A percentile compares a stretch with the other conserved stretches of the same genome.
Conservation (phyloP, 2,329 filamentous ascomycete species). For the Scleromitrula shiraiana region DNA sequence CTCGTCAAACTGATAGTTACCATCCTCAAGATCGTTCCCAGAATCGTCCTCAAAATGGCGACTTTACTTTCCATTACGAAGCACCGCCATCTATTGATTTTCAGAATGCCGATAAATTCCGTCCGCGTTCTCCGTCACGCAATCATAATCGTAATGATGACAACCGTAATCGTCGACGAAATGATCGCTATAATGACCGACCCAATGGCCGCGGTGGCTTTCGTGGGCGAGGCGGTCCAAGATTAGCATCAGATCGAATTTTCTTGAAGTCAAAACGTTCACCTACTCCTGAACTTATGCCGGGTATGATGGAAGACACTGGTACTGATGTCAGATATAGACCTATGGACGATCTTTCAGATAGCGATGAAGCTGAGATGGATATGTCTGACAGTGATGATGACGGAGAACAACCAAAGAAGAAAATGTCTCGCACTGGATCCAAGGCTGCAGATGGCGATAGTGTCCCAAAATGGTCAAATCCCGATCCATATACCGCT, state of each 20-base stretch:
- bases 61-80: conserved; percentile 28
- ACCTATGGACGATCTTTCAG: conserved; percentile 49
- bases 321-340: conserved; percentile 41
- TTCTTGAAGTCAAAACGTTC: conserved; percentile 30
- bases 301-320: conserved; percentile 28
- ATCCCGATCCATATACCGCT: conserved; percentile 87
- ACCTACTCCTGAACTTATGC: conserved; percentile 31
- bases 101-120: conserved; percentile 18
- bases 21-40: conserved; percentile 15
- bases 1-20: conserved; percentile 15
- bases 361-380: conserved; percentile 55
- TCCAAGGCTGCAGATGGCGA: conserved; percentile 35
- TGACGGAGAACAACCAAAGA: conserved; percentile 32
- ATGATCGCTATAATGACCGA: conserved; percentile 3
- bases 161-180: conserved; percentile 2
- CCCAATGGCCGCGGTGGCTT: conserved; percentile 19
- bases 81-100: conserved; percentile 25
- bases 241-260: conserved; percentile 27
- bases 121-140: conserved; percentile 20
- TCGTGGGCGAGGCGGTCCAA: conserved; percentile 23
- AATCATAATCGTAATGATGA: conserved; percentile 9
- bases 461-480: conserved; percentile 74
- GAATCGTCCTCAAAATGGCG: conserved; percentile 16
- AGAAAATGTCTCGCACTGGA: conserved; percentile 36
- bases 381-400: conserved; percentile 45